phyloP scores from a whole-genome alignment of 495 filamentous ascomycete genomes.

The Staphylotrichum longicolle region DNA sequence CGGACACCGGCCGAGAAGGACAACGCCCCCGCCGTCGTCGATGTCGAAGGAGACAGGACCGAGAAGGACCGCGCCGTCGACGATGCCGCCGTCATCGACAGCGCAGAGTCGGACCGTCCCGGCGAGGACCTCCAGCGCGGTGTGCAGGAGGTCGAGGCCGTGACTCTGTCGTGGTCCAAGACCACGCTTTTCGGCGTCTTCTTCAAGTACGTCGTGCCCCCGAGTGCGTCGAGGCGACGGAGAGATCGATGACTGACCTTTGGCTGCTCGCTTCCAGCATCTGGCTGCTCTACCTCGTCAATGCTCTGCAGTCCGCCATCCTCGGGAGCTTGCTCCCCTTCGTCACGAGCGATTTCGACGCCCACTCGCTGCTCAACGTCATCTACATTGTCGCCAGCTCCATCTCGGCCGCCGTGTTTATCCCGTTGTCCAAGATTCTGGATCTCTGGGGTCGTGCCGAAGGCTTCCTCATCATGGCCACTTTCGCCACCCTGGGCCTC shows the following conservation, averaged over 20 bases:
- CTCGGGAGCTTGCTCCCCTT: conserved; percentile 36
- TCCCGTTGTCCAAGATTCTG: conserved; percentile 35
- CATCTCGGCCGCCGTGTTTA: conserved; percentile 28
- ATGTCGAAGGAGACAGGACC: conserved; percentile 6
- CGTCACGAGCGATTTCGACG: conserved; percentile 50
- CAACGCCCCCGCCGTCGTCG: background rate
- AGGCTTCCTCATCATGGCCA: conserved; percentile 29
- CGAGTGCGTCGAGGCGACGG: too few species aligned
- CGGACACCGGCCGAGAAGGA: background rate
- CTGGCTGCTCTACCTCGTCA: conserved; percentile 36
- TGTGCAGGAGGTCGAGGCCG: conserved; percentile 45
- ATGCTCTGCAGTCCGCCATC: conserved; percentile 41
- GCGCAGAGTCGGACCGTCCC: background rate
- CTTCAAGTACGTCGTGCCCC: conserved; percentile 29
- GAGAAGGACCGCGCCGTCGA: conserved; percentile 1
- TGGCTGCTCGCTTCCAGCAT: conserved; percentile 17
- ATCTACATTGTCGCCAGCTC: conserved; percentile 46
- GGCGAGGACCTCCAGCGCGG: conserved; percentile 33
- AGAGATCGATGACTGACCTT: too few species aligned
- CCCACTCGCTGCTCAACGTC: conserved; percentile 53
- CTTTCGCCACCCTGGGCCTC: conserved; percentile 28
- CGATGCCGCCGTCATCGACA: conserved; percentile 3
- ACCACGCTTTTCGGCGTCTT: conserved; percentile 38
- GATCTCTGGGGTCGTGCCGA: conserved; percentile 37
- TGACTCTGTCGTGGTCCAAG: conserved; percentile 44